Percentiles rank a stretch among this genome's conserved stretches.
phyloP scores from a whole-genome alignment of 2,329 filamentous ascomycete species.

The Hymenoscyphus repandus region DNA sequence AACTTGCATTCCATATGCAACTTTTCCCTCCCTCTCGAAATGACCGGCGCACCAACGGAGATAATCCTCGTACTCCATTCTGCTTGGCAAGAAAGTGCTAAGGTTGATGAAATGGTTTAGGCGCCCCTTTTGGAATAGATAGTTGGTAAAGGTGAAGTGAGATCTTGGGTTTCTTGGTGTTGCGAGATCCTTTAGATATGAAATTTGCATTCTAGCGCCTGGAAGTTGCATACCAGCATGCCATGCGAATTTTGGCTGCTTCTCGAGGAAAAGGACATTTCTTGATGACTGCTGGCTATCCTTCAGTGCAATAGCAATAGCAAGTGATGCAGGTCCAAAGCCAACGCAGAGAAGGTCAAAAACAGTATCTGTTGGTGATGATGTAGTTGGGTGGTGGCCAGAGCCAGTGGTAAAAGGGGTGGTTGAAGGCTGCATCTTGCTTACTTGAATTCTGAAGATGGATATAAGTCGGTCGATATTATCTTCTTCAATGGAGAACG shows the following conservation, averaged over 20 bases:
- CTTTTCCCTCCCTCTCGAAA: constrained; percentile 53
- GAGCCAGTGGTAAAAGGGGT: not conserved
- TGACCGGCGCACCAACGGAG: constrained; percentile 84
- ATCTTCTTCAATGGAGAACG: too few species aligned
- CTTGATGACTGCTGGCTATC: not conserved
- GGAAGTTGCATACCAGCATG: constrained; percentile 93
- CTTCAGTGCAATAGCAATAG: constrained; percentile 71
- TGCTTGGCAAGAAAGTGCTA: constrained; percentile 78
- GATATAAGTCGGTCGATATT: not conserved
- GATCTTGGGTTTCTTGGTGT: constrained; percentile 82
- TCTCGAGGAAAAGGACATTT: constrained; percentile 75
- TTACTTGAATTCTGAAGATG: not conserved
- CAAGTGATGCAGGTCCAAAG: constrained; percentile 86
- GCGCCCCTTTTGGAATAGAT: constrained; percentile 75
- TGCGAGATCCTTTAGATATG: constrained; percentile 93
- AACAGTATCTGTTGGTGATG: constrained; percentile 45
- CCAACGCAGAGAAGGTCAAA: constrained; percentile 88
- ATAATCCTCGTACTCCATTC: constrained; percentile 92
- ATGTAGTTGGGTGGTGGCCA: not conserved
- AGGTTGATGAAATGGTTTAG: constrained; percentile 89
- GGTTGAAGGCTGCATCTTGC: constrained; percentile 18
- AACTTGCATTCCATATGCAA: constrained; percentile 74
- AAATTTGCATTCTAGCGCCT: constrained; percentile 95
- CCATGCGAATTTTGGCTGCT: constrained; percentile 80
- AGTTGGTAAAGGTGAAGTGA: constrained; percentile 93